These are phyloP conservation scores for Hygrocybe coccinea DNA, from an alignment of 768 basidiomycete species.

Conservation along the genomic window DNA sequence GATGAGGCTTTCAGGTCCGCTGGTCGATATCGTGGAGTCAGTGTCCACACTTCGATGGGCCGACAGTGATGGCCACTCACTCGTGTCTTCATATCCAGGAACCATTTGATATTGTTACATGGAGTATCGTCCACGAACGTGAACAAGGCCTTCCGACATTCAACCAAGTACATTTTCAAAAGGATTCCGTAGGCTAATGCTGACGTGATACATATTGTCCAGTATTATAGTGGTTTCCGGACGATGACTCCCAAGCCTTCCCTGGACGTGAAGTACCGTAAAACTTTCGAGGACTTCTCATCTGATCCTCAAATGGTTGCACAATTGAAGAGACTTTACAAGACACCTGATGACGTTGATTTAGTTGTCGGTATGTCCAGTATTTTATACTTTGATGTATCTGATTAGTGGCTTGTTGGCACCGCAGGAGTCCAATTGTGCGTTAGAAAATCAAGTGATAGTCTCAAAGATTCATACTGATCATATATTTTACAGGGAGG, in stretches of 20 bases:
- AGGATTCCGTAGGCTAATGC: neutral
- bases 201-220: neutral
- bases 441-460: neutral
- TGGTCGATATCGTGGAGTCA: neutral
- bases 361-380: neutral
- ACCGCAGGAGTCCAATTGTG: neutral
- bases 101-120: neutral
- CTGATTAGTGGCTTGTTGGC: neutral
- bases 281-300: neutral
- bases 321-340: neutral
- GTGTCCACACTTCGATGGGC: neutral
- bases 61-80: neutral
- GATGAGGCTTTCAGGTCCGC: neutral
- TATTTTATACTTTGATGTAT: neutral
- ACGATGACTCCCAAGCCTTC: neutral
- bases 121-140: slow-evolving; percentile 1
- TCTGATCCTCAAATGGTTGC: neutral
- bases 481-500: neutral
- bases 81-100: neutral
- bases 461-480: neutral
- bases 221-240: neutral
- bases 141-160: neutral
- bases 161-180: neutral
- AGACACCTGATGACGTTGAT: neutral
- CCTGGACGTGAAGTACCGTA: neutral